Percentiles rank a stretch among this genome's conserved stretches.
Conservation (phyloP, 495 filamentous ascomycete genomes). For the Hyphodiscus hymeniophilus region DNA sequence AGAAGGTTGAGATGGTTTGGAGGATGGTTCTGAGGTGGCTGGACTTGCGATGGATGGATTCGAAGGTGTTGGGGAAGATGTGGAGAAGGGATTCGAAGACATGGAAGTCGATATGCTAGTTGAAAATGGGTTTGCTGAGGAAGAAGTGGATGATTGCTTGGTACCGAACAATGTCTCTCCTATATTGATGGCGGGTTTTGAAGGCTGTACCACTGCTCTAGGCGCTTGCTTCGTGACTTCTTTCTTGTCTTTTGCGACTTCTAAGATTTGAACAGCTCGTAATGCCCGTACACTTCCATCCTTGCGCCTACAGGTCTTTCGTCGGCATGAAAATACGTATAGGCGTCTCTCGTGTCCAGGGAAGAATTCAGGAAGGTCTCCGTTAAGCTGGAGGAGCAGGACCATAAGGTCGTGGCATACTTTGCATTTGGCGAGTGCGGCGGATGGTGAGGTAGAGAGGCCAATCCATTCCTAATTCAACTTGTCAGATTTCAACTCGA, state of each 20-base stretch:
- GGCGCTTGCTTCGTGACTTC: slow-evolving; percentile 24
- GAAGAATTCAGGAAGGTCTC: slow-evolving; percentile 78
- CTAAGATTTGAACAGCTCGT: slow-evolving; percentile 48
- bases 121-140: slow-evolving; percentile 39
- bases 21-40: slow-evolving; percentile 20
- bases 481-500: neutral
- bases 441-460: slow-evolving; percentile 57
- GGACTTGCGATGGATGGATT: slow-evolving; percentile 28
- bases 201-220: slow-evolving; percentile 22
- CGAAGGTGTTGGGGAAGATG: slow-evolving; percentile 28
- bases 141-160: slow-evolving; percentile 27
- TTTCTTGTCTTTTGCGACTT: slow-evolving; percentile 23
- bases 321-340: slow-evolving; percentile 74
- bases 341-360: slow-evolving; percentile 77
- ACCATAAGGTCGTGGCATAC: slow-evolving; percentile 79
- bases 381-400: slow-evolving; percentile 84
- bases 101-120: slow-evolving; percentile 25
- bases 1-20: slow-evolving; percentile 25
- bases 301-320: slow-evolving; percentile 74
- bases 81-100: slow-evolving; percentile 48
- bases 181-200: slow-evolving; percentile 29
- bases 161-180: slow-evolving; percentile 51
- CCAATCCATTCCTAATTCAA: slow-evolving; percentile 72
- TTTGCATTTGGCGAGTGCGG: slow-evolving; percentile 76
- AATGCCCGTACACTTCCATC: slow-evolving; percentile 70